Conservation (phyloP, 208 protist genomes). For the Acanthamoeba sp. region DNA sequence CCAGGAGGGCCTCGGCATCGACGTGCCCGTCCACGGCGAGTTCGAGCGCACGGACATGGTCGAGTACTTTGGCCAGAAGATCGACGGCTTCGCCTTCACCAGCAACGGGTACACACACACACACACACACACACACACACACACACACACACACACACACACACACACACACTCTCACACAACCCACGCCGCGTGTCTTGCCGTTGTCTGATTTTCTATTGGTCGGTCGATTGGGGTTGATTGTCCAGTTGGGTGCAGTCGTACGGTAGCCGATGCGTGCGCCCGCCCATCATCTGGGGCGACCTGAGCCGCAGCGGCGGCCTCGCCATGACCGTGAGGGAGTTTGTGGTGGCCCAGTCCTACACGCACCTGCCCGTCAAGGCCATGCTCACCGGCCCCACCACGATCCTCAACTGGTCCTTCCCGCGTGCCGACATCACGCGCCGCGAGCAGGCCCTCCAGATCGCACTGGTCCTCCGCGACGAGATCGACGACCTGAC, state of each 20-base stretch:
- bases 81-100: conserved; percentile 92
- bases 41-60: conserved; percentile 95
- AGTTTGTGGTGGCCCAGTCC: conserved; percentile 90
- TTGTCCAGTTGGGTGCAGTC: conserved; percentile 38
- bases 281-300: conserved; percentile 93
- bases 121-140: neutral
- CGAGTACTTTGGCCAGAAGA: conserved; percentile 93
- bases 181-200: conserved; percentile 88
- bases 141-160: neutral
- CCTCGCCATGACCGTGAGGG: conserved; percentile 91
- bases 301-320: conserved; percentile 87
- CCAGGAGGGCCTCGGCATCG: conserved; percentile 92
- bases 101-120: conserved; percentile 86
- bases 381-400: conserved; percentile 94
- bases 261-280: conserved; percentile 92
- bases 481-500: conserved; percentile 93
- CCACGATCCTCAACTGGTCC: conserved; percentile 94
- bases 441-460: conserved; percentile 85
- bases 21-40: conserved; percentile 94
- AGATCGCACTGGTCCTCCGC: conserved; percentile 92
- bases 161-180: neutral
- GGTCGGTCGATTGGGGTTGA: neutral
- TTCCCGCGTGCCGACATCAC: conserved; percentile 92
- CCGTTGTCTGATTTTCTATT: neutral
- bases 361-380: conserved; percentile 90